A percentile compares a stretch with the other conserved stretches of the same genome.
Evolutionary conservation across 169 alveolate genomes (phyloP).

Genomic region (Eimeria acervulina): DNA sequence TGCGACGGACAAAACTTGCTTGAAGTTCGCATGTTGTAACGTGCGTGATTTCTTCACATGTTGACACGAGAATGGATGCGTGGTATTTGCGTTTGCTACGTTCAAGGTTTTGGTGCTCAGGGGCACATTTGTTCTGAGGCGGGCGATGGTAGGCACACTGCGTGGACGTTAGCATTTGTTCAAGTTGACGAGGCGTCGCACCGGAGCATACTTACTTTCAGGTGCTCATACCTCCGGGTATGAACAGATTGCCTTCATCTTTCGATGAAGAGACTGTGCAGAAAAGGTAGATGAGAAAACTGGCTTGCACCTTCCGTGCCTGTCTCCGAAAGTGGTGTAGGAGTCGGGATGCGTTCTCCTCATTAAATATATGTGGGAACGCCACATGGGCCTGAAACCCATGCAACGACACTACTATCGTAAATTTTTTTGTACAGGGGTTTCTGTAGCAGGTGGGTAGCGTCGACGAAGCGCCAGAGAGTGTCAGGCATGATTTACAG

Average conservation of each 20-base stretch:
- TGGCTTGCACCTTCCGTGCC: neutral
- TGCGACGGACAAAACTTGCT: constrained; percentile 49
- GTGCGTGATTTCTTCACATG: neutral
- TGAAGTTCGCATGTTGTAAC: neutral
- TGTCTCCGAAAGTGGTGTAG: neutral
- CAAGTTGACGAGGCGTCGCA: neutral
- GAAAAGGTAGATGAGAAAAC: neutral
- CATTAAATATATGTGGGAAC: neutral
- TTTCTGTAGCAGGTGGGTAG: neutral
- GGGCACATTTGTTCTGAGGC: neutral
- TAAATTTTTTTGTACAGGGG: neutral
- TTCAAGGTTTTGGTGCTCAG: neutral
- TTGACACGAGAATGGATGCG: neutral
- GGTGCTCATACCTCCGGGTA: neutral
- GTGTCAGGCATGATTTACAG: neutral
- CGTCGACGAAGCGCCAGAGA: neutral
- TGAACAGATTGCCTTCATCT: neutral
- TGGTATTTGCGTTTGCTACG: neutral
- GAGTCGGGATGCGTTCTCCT: neutral
- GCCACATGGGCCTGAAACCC: neutral
- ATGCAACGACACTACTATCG: neutral
- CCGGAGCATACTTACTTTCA: neutral
- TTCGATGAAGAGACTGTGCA: neutral
- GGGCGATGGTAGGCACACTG: neutral
- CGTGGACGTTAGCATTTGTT: neutral